Base-by-base conservation (phyloP, 371 early-diverging fungal species). In the Parasitella parasitica region DNA sequence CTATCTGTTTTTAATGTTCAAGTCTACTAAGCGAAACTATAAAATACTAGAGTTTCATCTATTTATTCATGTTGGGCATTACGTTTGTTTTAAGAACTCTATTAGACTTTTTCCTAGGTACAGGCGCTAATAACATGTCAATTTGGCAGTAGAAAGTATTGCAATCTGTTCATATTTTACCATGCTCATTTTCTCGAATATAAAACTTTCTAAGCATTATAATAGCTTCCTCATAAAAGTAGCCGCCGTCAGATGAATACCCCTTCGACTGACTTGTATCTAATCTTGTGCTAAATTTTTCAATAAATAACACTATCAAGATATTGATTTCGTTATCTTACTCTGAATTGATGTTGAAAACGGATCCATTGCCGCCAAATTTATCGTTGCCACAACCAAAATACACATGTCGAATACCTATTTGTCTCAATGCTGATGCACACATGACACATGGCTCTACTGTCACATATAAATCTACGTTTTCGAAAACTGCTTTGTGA, bases 361-460 rank as follows among this genome's bases (percentile, higher is more conserved):
- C 95, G 0, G 93, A 91, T 13, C 95, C 98, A 70, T 93, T 92
- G 6, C 98, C 98, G 26, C 98, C 98, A 82, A 98, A 98, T 57
- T 94, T 86, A 16, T 98, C 97, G 68, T 98, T 98, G 2, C 88
- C 85, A 66, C 93, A 91, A 2, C 97, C 97, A 78, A 84, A 97
- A 59, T 89, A 91, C 2, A 96, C 97, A 18, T 85, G 80, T 2
- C 89, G 80, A 13, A 97, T 86, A 3, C 85, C 84, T 18, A 89
- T 60, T 56, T 90, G 90, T 24, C 96, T 76, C 58, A 99, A 69
- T 5, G 98, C 96, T 39, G 94, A 87, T 4, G 96, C 94, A 64
- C 99, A 99, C 99, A 99, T 99, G 4, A 99, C 85, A 73, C 99
- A 99, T 3, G 99, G 99, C 76, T 99, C 99, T 1, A 99, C 96